Conservation (phyloP, 768 basidiomycete genomes). For the Boletus rufocinnamomeus region DNA sequence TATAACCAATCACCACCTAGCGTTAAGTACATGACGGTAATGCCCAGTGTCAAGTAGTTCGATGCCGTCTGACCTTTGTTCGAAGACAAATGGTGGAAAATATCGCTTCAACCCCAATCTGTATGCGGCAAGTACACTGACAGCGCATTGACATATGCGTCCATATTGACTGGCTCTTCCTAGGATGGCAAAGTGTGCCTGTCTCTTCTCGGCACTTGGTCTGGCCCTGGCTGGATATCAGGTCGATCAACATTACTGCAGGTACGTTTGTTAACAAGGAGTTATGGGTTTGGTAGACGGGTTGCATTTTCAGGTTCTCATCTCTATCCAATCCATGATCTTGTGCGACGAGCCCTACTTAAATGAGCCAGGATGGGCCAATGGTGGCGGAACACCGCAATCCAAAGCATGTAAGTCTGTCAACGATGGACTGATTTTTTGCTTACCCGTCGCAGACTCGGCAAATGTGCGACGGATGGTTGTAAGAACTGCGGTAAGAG, state of each 20-base stretch:
- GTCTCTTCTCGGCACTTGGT: constrained; percentile 90
- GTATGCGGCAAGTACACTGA: constrained; percentile 64
- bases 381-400: constrained; percentile 67
- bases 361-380: constrained; percentile 90
- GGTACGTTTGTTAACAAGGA: constrained; percentile 39
- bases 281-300: not conserved
- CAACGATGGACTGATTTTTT: not conserved
- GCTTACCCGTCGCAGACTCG: constrained; percentile 57
- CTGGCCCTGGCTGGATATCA: constrained; percentile 89
- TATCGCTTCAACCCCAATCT: constrained; percentile 94
- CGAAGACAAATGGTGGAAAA: constrained; percentile 82
- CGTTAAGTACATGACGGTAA: constrained; percentile 67
- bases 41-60: not conserved
- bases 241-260: constrained; percentile 90
- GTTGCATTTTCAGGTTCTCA: constrained; percentile 55
- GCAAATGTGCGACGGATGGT: constrained; percentile 94
- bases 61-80: constrained; percentile 13
- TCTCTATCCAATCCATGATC: constrained; percentile 97
- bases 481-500: constrained; percentile 76
- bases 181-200: constrained; percentile 95
- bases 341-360: constrained; percentile 90
- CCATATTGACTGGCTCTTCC: not conserved
- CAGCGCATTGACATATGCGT: not conserved
- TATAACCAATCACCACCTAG: constrained; percentile 87
- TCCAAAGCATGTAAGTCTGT: constrained; percentile 69